phyloP scores from a whole-genome alignment of 202 grass and related monocot genomes.

The Alloteropsis angusta region DNA sequence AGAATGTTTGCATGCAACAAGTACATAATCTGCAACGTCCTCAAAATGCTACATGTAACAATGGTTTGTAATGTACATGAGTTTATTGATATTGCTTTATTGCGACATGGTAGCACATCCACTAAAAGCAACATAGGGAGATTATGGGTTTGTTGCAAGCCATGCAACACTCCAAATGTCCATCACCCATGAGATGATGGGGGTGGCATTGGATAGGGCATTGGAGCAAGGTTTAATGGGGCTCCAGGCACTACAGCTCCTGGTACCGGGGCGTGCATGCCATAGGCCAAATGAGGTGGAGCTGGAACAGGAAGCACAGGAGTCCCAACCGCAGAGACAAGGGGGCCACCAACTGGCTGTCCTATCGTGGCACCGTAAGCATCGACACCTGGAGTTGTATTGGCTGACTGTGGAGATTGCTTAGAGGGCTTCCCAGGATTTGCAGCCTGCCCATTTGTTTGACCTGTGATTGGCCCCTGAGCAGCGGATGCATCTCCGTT shows the following conservation, averaged over 20 bases:
- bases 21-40: conserved; percentile 19
- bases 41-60: conserved; percentile 24
- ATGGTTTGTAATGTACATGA: conserved; percentile 41
- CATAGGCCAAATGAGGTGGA: conserved; percentile 74
- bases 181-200: conserved; percentile 51
- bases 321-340: conserved; percentile 75
- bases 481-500: conserved; percentile 41
- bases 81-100: conserved; percentile 47
- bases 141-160: too few relatives aligned
- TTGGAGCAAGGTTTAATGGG: conserved; percentile 46
- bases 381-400: conserved; percentile 30
- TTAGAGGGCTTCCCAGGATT: conserved; percentile 54
- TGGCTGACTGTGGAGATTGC: conserved; percentile 40
- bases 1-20: not conserved
- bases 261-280: conserved; percentile 37
- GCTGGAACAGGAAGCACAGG: conserved; percentile 57
- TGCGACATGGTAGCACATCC: conserved; percentile 13
- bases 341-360: conserved; percentile 69
- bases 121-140: conserved; percentile 15
- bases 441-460: conserved; percentile 37
- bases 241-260: conserved; percentile 55
- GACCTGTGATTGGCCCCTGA: conserved; percentile 71
- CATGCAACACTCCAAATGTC: not conserved
- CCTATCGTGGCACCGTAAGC: conserved; percentile 72
- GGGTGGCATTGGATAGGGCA: conserved; percentile 60